phyloP scores from a whole-genome alignment of 139 green algal genomes.

The Picochlorum sp. region DNA sequence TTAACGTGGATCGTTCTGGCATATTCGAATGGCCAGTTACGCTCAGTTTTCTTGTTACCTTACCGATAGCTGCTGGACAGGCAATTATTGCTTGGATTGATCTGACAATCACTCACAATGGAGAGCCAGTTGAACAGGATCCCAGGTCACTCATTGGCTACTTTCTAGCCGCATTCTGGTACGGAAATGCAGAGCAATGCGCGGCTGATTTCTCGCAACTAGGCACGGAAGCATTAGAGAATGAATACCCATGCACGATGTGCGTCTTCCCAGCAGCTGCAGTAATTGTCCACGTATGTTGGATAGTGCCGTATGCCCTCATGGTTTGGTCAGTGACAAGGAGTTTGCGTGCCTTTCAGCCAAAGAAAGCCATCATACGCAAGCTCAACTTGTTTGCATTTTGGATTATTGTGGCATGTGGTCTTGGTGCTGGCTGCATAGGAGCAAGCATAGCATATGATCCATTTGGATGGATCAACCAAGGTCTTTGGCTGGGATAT shows the following conservation, averaged over 20 bases:
- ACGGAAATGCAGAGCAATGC: constrained; percentile 10
- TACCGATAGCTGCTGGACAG: constrained; percentile 11
- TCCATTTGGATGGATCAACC: constrained; percentile 28
- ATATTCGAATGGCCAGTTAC: not conserved
- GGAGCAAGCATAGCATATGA: constrained; percentile 8
- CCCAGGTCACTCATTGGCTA: constrained; percentile 12
- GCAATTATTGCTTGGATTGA: constrained; percentile 15
- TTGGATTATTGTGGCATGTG: not conserved
- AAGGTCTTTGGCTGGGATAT: constrained; percentile 19
- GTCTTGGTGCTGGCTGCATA: not conserved
- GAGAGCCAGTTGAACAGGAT: not conserved
- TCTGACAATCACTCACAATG: not conserved
- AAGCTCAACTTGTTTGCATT: not conserved
- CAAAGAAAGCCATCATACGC: constrained; percentile 5
- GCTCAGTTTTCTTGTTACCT: not conserved
- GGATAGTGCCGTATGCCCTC: not conserved
- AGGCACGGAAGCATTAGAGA: not conserved
- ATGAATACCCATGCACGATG: constrained; percentile 3
- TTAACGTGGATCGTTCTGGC: not conserved
- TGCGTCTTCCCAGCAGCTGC: constrained; percentile 22
- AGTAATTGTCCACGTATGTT: constrained; percentile 8
- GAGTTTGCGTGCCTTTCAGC: not conserved
- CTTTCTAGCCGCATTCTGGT: constrained; percentile 22
- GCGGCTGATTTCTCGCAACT: not conserved
- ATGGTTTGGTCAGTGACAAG: not conserved